A percentile compares a stretch with the other conserved stretches of the same genome.
Evolutionary conservation across 768 basidiomycete genomes (phyloP).

Genomic region (Lactarius akahatsu): DNA sequence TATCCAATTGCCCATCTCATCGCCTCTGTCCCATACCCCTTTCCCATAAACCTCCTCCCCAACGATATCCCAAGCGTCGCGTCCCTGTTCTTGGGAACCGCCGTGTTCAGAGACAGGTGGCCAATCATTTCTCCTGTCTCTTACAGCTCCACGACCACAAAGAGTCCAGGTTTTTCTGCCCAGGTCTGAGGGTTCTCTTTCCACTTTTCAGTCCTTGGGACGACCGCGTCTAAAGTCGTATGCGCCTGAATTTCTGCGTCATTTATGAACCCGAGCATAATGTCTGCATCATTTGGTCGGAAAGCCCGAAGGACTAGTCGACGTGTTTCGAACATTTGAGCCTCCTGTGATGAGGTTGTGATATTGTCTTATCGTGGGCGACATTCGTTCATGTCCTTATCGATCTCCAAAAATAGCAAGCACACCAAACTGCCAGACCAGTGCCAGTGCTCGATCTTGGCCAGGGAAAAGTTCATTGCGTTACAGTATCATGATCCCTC

Average conservation of each 20-base stretch:
- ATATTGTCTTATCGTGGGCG: not conserved
- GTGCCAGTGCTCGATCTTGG: not conserved
- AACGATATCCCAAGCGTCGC: constrained; percentile 7
- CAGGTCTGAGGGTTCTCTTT: not conserved
- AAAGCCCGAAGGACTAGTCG: constrained; percentile 7
- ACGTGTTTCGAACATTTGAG: constrained; percentile 5
- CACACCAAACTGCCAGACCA: not conserved
- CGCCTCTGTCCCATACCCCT: constrained; percentile 32
- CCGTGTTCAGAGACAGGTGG: not conserved
- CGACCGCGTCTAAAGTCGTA: not conserved
- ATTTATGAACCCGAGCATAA: not conserved
- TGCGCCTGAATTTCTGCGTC: not conserved
- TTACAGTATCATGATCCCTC: not conserved
- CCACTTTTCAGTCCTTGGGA: constrained; percentile 11
- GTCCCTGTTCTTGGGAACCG: not conserved
- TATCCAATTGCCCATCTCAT: constrained; percentile 30
- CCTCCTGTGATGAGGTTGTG: not conserved
- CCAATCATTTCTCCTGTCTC: constrained; percentile 6
- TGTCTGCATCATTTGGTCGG: constrained; percentile 6
- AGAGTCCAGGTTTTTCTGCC: constrained; percentile 4
- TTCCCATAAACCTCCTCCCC: constrained; percentile 23
- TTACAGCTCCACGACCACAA: constrained; percentile 4
- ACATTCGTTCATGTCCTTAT: not conserved
- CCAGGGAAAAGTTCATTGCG: not conserved
- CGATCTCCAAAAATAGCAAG: not conserved